These are phyloP conservation scores for Penicillium argentinense DNA, from an alignment of 495 filamentous ascomycete genomes.

Conservation along the genomic window DNA sequence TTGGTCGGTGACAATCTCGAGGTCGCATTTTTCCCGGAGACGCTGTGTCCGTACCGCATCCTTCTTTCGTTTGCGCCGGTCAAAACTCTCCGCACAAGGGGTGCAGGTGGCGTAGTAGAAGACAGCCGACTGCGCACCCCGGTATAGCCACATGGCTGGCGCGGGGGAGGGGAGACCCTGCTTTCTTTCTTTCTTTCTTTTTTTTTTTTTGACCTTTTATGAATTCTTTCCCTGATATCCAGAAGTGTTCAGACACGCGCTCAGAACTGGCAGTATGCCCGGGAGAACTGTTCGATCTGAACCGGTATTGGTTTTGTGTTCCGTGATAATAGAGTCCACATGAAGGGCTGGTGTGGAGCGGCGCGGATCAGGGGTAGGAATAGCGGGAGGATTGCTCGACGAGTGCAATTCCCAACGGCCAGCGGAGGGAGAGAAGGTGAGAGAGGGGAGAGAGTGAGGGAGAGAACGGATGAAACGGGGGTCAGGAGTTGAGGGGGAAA, in stretches of 20 bases:
- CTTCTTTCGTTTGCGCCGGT: conserved; percentile 64
- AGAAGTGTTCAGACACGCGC: conserved; percentile 3
- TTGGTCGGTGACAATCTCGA: conserved; percentile 56
- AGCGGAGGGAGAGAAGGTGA: conserved; percentile 11
- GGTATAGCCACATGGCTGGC: conserved; percentile 52
- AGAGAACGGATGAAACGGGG: conserved; percentile 5
- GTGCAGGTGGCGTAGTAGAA: conserved; percentile 86
- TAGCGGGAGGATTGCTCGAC: conserved; percentile 5
- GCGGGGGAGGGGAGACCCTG: conserved; percentile 10
- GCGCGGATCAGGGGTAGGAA: conserved; percentile 19
- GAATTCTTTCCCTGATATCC: too few species aligned
- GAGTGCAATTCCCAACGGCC: conserved; percentile 37
- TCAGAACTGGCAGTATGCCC: conserved; percentile 29
- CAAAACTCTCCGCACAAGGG: conserved; percentile 66
- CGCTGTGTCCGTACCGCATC: conserved; percentile 61
- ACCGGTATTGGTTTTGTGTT: conserved; percentile 24
- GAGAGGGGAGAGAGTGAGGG: conserved; percentile 10
- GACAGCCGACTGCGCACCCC: conserved; percentile 71
- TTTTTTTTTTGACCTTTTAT: not conserved
- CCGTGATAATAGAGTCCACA: conserved; percentile 36
- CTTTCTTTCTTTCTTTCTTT: conserved; percentile 1
- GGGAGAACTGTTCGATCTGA: conserved; percentile 24
- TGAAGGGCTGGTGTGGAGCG: conserved; percentile 38
- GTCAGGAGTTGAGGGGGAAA: conserved; percentile 9
- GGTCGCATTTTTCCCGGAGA: conserved; percentile 53